A percentile compares a stretch with the other conserved stretches of the same genome.
Evolutionary conservation across 345 rosid species (phyloP).

Genomic region (Arabidopsis thaliana): DNA sequence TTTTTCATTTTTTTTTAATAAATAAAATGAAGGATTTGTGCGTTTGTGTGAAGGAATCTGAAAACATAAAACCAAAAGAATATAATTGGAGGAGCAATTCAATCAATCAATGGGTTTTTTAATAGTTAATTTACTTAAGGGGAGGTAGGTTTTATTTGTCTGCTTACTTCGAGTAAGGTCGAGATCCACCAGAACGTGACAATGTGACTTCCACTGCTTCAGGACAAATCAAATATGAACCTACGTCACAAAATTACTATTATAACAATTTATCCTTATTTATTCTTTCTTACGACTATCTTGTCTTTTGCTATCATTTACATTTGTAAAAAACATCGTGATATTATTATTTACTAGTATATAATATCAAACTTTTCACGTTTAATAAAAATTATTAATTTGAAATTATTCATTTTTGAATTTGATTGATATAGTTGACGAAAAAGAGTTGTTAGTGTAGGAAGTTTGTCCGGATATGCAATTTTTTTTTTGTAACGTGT

Average conservation of each 20-base stretch:
- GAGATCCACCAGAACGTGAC: slow-evolving; percentile 31
- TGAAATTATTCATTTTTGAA: not conserved
- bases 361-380: not conserved
- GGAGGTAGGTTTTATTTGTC: slow-evolving; percentile 35
- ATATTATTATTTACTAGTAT: not conserved
- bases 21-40: slow-evolving; percentile 11
- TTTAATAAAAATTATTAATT: not conserved
- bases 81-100: not conserved
- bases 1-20: not conserved
- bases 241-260: not conserved
- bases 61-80: not conserved
- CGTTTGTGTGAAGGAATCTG: slow-evolving; percentile 33
- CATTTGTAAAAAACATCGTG: not conserved
- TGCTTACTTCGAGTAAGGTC: slow-evolving; percentile 36
- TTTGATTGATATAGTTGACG: not conserved
- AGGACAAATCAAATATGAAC: slow-evolving; percentile 5
- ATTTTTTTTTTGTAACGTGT: not conserved
- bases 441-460: not conserved
- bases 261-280: not conserved
- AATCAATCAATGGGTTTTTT: not conserved
- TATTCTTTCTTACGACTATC: not conserved
- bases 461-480: not conserved
- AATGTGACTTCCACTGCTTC: slow-evolving; percentile 45
- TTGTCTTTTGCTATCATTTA: not conserved
- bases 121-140: not conserved